A percentile compares a stretch with the other conserved stretches of the same genome.
Evolutionary conservation across 2,329 filamentous ascomycete species (phyloP).

Genomic region (Chrysoporthe austroafricana): DNA sequence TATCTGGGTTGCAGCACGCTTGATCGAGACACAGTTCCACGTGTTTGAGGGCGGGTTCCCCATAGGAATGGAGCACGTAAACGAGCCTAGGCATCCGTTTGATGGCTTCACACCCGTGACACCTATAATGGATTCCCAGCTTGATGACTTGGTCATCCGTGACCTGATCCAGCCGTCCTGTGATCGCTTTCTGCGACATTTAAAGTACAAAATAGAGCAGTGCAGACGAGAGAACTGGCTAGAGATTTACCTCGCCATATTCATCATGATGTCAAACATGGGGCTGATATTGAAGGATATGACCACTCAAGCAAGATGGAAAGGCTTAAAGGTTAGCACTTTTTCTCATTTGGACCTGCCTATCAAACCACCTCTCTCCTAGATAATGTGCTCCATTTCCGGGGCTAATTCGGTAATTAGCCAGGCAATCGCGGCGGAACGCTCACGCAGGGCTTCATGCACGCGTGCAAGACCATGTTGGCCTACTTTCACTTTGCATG

Average conservation of each 20-base stretch:
- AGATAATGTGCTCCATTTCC: too few relatives aligned
- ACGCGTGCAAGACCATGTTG: slow-evolving; percentile 1
- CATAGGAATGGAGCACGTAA: neutral
- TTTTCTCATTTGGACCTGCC: too few relatives aligned
- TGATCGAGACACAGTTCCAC: slow-evolving; percentile 1
- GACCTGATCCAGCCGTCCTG: neutral
- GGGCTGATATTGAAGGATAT: slow-evolving; percentile 1
- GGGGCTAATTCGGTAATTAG: neutral
- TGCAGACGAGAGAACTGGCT: neutral
- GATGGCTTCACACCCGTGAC: neutral
- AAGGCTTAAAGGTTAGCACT: neutral
- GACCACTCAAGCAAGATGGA: neutral
- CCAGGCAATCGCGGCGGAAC: slow-evolving; percentile 1
- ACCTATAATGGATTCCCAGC: neutral
- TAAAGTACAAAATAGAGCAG: neutral
- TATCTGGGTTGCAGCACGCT: neutral
- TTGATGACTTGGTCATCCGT: slow-evolving; percentile 1
- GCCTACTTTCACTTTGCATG: neutral
- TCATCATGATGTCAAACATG: slow-evolving; percentile 5
- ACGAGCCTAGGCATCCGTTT: neutral
- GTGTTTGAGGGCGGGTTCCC: neutral
- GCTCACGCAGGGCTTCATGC: slow-evolving; percentile 1
- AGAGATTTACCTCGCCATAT: neutral
- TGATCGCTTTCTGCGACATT: neutral
- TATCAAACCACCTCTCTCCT: too few relatives aligned